Base-by-base conservation (phyloP, 2,329 filamentous ascomycete species). In the Talaromyces sp. region DNA sequence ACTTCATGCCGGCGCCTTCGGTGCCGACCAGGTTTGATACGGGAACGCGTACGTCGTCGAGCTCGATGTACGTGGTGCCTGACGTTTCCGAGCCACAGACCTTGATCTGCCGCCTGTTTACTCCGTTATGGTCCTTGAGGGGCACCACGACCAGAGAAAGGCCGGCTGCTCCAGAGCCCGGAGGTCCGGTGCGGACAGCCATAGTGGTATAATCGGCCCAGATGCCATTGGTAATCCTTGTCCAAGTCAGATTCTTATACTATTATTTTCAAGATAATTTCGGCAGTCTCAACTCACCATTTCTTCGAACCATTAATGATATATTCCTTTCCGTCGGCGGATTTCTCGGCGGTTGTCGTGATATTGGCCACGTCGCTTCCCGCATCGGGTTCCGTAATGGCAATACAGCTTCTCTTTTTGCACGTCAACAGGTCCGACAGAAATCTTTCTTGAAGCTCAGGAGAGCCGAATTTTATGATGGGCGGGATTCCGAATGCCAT, bases 301-400 rank as follows among this genome's bases (percentile, higher is more conserved):
- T 92, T 91, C 82, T 92, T 92, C 0, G 83, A 81, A n/a, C 89
- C 89, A 62, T 90, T 91, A 55, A 92, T 76, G 54, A 92, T 81
- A 70, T 88, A 92, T 68, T 85, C 77, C 70, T 85, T 86, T 11
- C 88, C 88, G 68, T 88, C 85, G 0, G 78, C 69, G 7, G 80
- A 83, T 72, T 86, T 87, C 4, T 73, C 78, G 1, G 89, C 89
- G 0, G 85, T 89, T 0, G 89, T 91, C 4, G 82, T 81, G 65
- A 92, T 89, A 68, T 88, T 88, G 7, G 88, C 87, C 1, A 92
- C 90, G 70, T 92, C 89, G 58, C 83, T 87, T 0, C 90, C 89
- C 0, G 88, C 88, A 58, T 85, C 85, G 0, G 90, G 90, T 71
- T 93, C 90, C 0, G 90, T 93, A 67, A 93, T 91, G 10, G 89